Percentiles rank a stretch among this genome's conserved stretches.
Evolutionary conservation across 2,329 filamentous ascomycete species (phyloP).

Genomic region (Epichloe sylvatica): DNA sequence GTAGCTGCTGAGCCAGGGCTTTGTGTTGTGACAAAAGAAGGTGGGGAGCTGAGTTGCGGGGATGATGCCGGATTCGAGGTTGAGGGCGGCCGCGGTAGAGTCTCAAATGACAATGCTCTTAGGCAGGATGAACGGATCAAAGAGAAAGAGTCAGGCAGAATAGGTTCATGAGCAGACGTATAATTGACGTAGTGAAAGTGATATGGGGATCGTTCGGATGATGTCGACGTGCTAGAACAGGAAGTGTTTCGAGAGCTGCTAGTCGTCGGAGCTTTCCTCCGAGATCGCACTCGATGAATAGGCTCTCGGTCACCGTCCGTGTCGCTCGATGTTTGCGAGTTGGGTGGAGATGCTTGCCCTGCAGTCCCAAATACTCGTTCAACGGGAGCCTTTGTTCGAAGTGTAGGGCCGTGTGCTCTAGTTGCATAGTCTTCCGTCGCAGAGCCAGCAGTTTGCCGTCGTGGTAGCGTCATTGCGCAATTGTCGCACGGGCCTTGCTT

Average conservation of each 20-base stretch:
- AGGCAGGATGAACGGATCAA: slow-evolving; percentile 52
- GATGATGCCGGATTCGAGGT: slow-evolving; percentile 25
- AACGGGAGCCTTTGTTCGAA: slow-evolving; percentile 47
- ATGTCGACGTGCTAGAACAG: slow-evolving; percentile 39
- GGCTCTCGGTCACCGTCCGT: slow-evolving; percentile 37
- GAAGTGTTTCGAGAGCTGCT: slow-evolving; percentile 31
- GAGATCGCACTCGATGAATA: slow-evolving; percentile 22
- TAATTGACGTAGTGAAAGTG: slow-evolving; percentile 55
- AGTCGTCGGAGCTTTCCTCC: slow-evolving; percentile 31
- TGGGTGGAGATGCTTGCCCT: slow-evolving; percentile 35
- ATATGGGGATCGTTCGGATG: slow-evolving; percentile 28
- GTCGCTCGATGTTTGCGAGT: slow-evolving; percentile 37
- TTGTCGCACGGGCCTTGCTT: slow-evolving; percentile 53
- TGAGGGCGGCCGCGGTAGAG: slow-evolving; percentile 42
- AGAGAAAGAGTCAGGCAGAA: slow-evolving; percentile 48
- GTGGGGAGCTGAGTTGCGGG: slow-evolving; percentile 23
- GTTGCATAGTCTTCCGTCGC: slow-evolving; percentile 17
- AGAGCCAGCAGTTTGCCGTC: slow-evolving; percentile 16
- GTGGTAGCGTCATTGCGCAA: slow-evolving; percentile 51
- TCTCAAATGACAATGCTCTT: slow-evolving; percentile 53
- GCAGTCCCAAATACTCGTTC: slow-evolving; percentile 40
- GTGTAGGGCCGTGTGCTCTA: slow-evolving; percentile 37
- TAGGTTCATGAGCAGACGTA: slow-evolving; percentile 53
- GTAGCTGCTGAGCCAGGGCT: slow-evolving; percentile 40
- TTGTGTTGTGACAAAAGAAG: slow-evolving; percentile 41